These are phyloP conservation scores for Trichoderma oligosporum DNA, from an alignment of 2,329 filamentous ascomycete genomes.

Conservation along the genomic window DNA sequence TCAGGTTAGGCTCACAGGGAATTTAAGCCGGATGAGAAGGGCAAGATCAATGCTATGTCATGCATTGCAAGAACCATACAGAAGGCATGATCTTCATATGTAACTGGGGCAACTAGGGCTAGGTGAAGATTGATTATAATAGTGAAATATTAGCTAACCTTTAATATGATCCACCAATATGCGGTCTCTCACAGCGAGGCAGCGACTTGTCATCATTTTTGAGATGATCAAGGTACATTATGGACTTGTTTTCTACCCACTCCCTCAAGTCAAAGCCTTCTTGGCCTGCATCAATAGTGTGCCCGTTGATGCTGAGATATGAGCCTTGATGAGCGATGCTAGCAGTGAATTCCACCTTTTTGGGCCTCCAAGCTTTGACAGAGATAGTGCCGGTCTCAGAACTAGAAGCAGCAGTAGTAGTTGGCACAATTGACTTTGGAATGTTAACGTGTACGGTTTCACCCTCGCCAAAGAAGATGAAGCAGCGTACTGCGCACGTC, in stretches of 20 bases:
- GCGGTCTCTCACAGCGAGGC: conserved; percentile 19
- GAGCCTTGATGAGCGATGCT: conserved; percentile 16
- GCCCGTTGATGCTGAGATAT: conserved; percentile 39
- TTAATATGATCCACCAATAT: conserved; percentile 24
- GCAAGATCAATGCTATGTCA: too few relatives aligned
- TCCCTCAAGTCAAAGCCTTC: conserved; percentile 37
- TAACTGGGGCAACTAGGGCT: not conserved
- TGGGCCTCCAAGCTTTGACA: conserved; percentile 31
- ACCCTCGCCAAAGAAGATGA: conserved; percentile 37
- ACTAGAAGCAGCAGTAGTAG: not conserved
- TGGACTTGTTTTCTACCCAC: conserved; percentile 34
- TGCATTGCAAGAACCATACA: too few relatives aligned
- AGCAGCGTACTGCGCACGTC: conserved; percentile 43
- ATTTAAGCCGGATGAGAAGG: too few relatives aligned
- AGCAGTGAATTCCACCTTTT: conserved; percentile 22
- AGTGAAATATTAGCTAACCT: not conserved
- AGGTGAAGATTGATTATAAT: not conserved
- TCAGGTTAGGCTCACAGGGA: too few relatives aligned
- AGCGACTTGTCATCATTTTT: conserved; percentile 9
- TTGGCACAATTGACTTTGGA: conserved; percentile 18
- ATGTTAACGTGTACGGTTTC: conserved; percentile 29
- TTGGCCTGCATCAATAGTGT: conserved; percentile 36
- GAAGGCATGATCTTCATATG: too few relatives aligned
- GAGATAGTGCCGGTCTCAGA: conserved; percentile 24
- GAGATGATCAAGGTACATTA: conserved; percentile 28